Conservation (phyloP, 495 filamentous ascomycete genomes). For the Podospora bellae-mahoneyi region DNA sequence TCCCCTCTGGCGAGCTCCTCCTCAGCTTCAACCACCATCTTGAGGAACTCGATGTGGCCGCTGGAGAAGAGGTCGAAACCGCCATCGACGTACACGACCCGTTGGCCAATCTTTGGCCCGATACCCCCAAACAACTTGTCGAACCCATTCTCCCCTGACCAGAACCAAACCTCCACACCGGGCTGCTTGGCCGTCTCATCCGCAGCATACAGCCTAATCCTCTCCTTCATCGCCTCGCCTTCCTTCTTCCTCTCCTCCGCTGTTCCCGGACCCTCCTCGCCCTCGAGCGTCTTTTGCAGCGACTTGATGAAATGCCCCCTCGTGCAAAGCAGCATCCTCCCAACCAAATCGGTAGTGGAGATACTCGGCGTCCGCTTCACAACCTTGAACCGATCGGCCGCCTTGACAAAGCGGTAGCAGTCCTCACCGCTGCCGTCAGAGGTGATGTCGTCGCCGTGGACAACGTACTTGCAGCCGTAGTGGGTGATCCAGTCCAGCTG, state of each 20-base stretch:
- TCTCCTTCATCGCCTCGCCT: constrained; percentile 60
- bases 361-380: constrained; percentile 96
- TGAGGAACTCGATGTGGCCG: constrained; percentile 93
- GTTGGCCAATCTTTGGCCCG: constrained; percentile 67
- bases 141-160: constrained; percentile 60
- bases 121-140: constrained; percentile 62
- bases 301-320: constrained; percentile 82
- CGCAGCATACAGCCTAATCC: constrained; percentile 80
- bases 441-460: constrained; percentile 97
- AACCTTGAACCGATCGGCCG: constrained; percentile 83
- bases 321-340: constrained; percentile 92
- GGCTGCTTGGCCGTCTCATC: constrained; percentile 71
- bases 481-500: constrained; percentile 88
- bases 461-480: constrained; percentile 90
- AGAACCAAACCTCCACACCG: constrained; percentile 76
- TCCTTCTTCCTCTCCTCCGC: constrained; percentile 59
- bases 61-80: constrained; percentile 97
- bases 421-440: constrained; percentile 88
- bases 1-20: constrained; percentile 58
- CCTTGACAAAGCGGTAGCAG: constrained; percentile 96
- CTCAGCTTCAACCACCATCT: constrained; percentile 66
- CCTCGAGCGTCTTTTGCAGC: constrained; percentile 61
- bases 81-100: constrained; percentile 90
- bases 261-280: constrained; percentile 67
- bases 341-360: constrained; percentile 94